Base-by-base conservation (phyloP, 2,329 filamentous ascomycete genomes). In the Botryotinia convoluta region DNA sequence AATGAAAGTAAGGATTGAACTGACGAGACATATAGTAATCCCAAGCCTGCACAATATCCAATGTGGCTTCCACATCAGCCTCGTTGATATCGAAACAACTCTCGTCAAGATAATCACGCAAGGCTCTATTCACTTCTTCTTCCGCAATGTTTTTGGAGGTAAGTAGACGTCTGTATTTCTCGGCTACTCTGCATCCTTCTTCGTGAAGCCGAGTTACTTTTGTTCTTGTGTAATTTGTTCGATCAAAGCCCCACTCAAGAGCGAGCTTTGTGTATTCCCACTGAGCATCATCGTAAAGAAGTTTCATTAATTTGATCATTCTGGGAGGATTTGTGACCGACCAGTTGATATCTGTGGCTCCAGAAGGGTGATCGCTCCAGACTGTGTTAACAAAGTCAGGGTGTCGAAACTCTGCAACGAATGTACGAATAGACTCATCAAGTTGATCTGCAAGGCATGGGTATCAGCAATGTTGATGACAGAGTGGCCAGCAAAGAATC, bases 281-380 rank as follows among this genome's bases (percentile, higher is more conserved):
- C 26, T 29, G 51, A 29, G 26, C n/a, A 29, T 54, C 51, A 8
- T 18, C 51, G 12, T 54, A 54, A 29, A 54, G 6, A 29, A 29
- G 0, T 6, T 29, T 54, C 51, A 54, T 54, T 4, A 54, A 54
- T 54, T 54, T 29, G 51, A 54, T 54, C 12, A 54, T 14, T 18
- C 51, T n/a, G 3, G n/a, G 14, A 29, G 51, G 6, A 3, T 18
- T 18, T 29, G 51, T 54, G 7, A 3, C 14, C 1, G 51, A 18
- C 3, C 2, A 0, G 3, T 29, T 9, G 1, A 54, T n/a, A n/a
- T 12, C 14, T 2, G 6, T 16, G 12, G 14, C 6, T 0, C 0
- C 6, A 57, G n/a, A 18, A 29, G 51, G n/a, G 26, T 54, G 6
- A 29, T n/a, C 12, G 51, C n/a, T 29, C 26, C 51, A 18, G 14